Evolutionary conservation across 2,329 filamentous ascomycete genomes (phyloP), one percentile per base, ranked within the genome.

Genomic region (Aspergillus hiratsukae): DNA sequence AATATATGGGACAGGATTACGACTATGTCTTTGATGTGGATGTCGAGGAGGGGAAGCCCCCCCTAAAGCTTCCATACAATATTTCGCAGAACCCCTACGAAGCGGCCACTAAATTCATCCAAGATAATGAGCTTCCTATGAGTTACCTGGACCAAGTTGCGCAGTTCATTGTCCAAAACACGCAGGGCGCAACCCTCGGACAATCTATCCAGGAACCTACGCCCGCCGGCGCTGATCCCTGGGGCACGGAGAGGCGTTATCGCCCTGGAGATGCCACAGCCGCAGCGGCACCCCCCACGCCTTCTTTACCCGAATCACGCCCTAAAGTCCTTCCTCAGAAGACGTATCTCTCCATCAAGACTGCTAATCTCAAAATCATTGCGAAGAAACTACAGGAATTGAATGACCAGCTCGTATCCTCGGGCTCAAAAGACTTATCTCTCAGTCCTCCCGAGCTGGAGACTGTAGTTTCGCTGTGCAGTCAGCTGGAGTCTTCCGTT

Each of bases 21-120:
- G 94, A 99, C 70, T 97, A 88, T 67, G 92, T 99, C 8, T 97
- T 97, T 64, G 92, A 97, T 68, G 92, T 97, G 27, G 92, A 96
- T 66, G 95, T 97, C 60, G 90, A 96, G 71, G 93, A 97, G 67
- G 93, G 91, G 52, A 93, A 95, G 68, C 92, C 93, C 11, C 86
- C 93, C 0, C 79, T 97, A 48, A 97, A 97, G 73, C 81, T 97
- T n/a, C 91, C 93, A 0, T 97, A 89, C 75, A 97, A 97, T 70
- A 81, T 93, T 11, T 91, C 89, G 1, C 88, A 97, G 69, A 97
- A 97, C 64, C 90, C 91, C 0, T 97, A 95, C 72, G 90, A 96
- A 65, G 87, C 88, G 2, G 93, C 94, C 0, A 90, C 88, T 37
- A 96, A 91, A 69, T 99, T 97, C 64, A 87, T 97, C 49, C 83